Evolutionary conservation across 805 yeast species (phyloP), one percentile per base, ranked within the genome.

Genomic region (Lachancea mirantina): DNA sequence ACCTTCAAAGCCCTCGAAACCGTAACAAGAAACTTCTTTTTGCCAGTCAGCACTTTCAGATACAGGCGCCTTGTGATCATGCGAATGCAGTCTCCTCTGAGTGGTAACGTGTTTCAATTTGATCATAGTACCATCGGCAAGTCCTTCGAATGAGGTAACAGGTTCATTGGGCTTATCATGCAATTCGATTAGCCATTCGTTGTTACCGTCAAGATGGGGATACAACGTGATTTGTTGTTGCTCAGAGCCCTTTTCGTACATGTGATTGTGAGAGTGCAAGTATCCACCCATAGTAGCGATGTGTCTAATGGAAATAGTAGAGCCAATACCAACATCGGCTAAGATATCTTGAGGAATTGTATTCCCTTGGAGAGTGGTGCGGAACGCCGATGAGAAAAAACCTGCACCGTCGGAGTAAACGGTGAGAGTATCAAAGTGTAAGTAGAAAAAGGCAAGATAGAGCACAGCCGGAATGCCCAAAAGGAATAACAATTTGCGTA

Each of bases 201-300:
- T 83, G 62, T 83, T 83, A 25, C 63, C 55, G 59, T 83, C 94
- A 48, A 77, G 59, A 55, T 81, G 89, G 29, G 88, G 88, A 52
- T 83, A 83, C 42, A 82, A 64, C 4, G 92, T 82, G 43, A 83
- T 61, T 59, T 83, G 94, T 59, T 83, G 94, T 59, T 83, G 94
- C 50, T 79, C 72, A 6, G 94, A 83, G 39, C 94, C 94, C 30
- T 82, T 72, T 49, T 78, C 83, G 48, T 78, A 81, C 45, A 65
- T 60, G 48, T 74, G 77, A 36, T 68, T 66, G 57, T 83, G 94
- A n/a, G 89, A 80, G 56, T 83, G 94, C 46, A 83, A 66, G 57
- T 83, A 83, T 30, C 92, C 92, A 44, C 88, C 92, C 46, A 68
- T 70, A 22, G 89, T 78, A 41, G 72, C 74, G 19, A 72, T 41